A percentile compares a stretch with the other conserved stretches of the same genome.
phyloP scores from a whole-genome alignment of 2,329 filamentous ascomycete species.

The Colletotrichum trifolii region DNA sequence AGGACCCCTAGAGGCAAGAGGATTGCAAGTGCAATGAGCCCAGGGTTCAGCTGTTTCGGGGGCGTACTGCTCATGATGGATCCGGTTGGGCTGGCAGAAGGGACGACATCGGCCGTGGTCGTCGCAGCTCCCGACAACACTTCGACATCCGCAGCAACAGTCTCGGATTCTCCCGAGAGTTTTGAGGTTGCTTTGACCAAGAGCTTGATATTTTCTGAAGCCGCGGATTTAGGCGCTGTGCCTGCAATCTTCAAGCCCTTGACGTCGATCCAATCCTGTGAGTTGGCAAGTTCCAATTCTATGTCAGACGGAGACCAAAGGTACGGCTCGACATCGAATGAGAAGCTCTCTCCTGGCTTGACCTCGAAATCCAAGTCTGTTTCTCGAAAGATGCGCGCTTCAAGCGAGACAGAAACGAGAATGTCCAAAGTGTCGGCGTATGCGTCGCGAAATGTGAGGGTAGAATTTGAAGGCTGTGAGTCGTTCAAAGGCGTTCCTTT shows the following conservation, averaged over 20 bases:
- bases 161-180: constrained; percentile 48
- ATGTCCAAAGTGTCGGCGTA: constrained; percentile 70
- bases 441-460: constrained; percentile 68
- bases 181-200: constrained; percentile 47
- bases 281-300: constrained; percentile 48
- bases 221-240: constrained; percentile 49
- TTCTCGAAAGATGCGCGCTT: constrained; percentile 52
- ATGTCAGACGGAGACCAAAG: constrained; percentile 54
- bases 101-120: constrained; percentile 39
- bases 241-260: constrained; percentile 54
- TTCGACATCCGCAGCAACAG: constrained; percentile 49
- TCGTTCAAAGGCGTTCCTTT: constrained; percentile 72
- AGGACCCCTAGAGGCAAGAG: constrained; percentile 32
- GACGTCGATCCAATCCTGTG: constrained; percentile 56
- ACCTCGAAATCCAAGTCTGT: constrained; percentile 53
- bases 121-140: constrained; percentile 45
- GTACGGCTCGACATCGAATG: constrained; percentile 55
- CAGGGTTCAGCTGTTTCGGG: constrained; percentile 18
- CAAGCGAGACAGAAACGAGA: constrained; percentile 55
- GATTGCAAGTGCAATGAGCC: constrained; percentile 34
- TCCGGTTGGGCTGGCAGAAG: constrained; percentile 40
- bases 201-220: constrained; percentile 40
- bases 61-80: constrained; percentile 35
- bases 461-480: constrained; percentile 71
- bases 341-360: constrained; percentile 53